Evolutionary conservation across 2,329 filamentous ascomycete species (phyloP).

Genomic region (Fusarium cyanostomum): DNA sequence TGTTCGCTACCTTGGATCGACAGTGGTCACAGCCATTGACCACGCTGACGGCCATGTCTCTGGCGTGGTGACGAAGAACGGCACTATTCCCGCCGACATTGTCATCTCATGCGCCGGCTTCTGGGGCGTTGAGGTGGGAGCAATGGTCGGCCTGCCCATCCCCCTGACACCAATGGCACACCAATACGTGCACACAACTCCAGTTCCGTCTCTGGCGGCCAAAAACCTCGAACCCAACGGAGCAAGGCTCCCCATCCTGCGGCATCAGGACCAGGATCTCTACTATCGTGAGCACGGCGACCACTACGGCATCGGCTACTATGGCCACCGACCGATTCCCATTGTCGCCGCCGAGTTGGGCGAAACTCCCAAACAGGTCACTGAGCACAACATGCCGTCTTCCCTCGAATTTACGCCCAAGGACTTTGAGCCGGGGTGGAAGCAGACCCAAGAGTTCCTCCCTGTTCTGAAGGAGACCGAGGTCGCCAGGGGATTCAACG

Average conservation of each 20-base stretch:
- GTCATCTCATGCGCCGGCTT: constrained; percentile 71
- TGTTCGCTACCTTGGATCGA: constrained; percentile 65
- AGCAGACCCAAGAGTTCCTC: constrained; percentile 62
- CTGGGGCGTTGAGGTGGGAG: constrained; percentile 72
- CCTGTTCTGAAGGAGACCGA: constrained; percentile 60
- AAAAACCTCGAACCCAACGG: constrained; percentile 54
- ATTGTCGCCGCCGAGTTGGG: constrained; percentile 64
- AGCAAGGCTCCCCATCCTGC: constrained; percentile 65
- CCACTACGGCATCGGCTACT: constrained; percentile 70
- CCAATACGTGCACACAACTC: constrained; percentile 70
- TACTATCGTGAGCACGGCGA: constrained; percentile 74
- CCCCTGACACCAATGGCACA: constrained; percentile 70
- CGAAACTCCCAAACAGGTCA: constrained; percentile 61
- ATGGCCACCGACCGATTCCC: constrained; percentile 70
- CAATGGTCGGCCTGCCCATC: constrained; percentile 66
- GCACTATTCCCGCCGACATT: constrained; percentile 65
- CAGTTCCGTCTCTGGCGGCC: constrained; percentile 55
- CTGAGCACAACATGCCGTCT: constrained; percentile 71
- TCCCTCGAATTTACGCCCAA: constrained; percentile 66
- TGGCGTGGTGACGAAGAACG: constrained; percentile 61
- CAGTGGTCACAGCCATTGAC: constrained; percentile 67
- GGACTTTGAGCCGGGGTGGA: constrained; percentile 70
- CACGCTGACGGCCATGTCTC: constrained; percentile 60
- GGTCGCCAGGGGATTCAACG: constrained; percentile 70
- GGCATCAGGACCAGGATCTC: constrained; percentile 70